These are phyloP conservation scores for Endotrypanum monterogeii DNA, from an alignment of 208 protist species.

Conservation along the genomic window DNA sequence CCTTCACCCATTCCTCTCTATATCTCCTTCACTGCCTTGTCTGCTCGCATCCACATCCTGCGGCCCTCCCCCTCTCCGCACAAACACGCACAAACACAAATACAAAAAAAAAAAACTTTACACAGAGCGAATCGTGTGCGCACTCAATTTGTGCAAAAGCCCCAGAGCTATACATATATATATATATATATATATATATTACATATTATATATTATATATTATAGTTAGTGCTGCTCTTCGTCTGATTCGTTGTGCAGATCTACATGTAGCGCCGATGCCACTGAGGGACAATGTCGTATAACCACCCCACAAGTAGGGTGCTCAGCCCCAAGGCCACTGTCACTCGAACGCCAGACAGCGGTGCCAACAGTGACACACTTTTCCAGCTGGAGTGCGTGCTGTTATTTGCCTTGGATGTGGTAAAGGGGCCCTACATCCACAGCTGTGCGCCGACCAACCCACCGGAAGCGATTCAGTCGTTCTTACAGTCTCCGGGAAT, in stretches of 20 bases:
- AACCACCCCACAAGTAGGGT: background rate
- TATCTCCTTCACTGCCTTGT: background rate
- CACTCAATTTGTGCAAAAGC: too few relatives aligned
- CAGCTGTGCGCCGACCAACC: slow-evolving; percentile 60
- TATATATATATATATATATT: background rate
- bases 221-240: too few relatives aligned
- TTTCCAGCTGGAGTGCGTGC: slow-evolving; percentile 62
- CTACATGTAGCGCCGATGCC: background rate
- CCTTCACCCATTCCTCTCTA: background rate
- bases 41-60: too few relatives aligned
- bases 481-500: slow-evolving; percentile 16
- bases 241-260: too few relatives aligned
- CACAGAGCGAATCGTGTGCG: too few relatives aligned
- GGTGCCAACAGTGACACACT: slow-evolving; percentile 6
- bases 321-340: background rate
- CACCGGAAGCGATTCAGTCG: slow-evolving; percentile 26
- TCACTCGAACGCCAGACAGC: background rate
- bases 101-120: too few relatives aligned
- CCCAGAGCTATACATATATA: background rate
- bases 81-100: background rate
- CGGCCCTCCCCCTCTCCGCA: background rate
- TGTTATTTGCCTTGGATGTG: slow-evolving; percentile 83
- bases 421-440: slow-evolving; percentile 84
- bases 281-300: background rate
- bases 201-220: background rate